Evolutionary conservation across 352 stramenopile genomes (phyloP).

Genomic region (Pythium aphanidermatum): DNA sequence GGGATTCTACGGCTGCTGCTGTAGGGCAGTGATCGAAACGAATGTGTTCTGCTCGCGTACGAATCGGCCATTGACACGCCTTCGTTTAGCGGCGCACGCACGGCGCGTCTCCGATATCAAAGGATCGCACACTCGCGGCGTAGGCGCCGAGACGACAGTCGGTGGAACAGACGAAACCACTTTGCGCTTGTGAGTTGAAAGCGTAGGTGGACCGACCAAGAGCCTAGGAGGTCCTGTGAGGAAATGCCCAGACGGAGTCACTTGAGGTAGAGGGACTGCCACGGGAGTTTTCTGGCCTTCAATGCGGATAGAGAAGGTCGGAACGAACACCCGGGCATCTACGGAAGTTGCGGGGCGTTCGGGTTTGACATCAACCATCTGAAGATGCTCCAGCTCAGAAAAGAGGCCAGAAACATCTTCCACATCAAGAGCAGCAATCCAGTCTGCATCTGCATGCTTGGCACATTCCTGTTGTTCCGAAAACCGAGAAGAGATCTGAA

Average conservation of each 20-base stretch:
- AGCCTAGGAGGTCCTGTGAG: constrained; percentile 27
- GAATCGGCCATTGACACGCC: constrained; percentile 63
- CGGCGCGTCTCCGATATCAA: constrained; percentile 44
- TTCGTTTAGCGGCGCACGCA: constrained; percentile 51
- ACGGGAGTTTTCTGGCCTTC: constrained; percentile 19
- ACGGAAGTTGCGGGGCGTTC: neutral
- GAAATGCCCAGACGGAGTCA: constrained; percentile 10
- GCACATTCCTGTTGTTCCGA: constrained; percentile 23
- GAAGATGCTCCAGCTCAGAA: constrained; percentile 27
- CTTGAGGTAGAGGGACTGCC: neutral
- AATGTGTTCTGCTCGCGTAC: constrained; percentile 44
- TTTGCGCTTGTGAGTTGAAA: constrained; percentile 41
- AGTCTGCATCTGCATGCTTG: constrained; percentile 16
- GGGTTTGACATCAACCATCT: constrained; percentile 8
- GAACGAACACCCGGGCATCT: constrained; percentile 42
- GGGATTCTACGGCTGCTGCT: too few relatives aligned
- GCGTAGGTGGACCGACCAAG: constrained; percentile 12
- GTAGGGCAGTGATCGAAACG: constrained; percentile 58
- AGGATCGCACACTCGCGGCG: constrained; percentile 20
- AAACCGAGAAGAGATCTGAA: constrained; percentile 27
- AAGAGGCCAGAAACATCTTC: constrained; percentile 43
- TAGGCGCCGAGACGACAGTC: too few relatives aligned
- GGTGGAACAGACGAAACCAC: constrained; percentile 8
- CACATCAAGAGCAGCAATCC: constrained; percentile 49
- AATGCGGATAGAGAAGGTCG: constrained; percentile 44